A percentile compares a stretch with the other conserved stretches of the same genome.
Conservation (phyloP, 73 alveolate species). For the Uronychia binucleata region DNA sequence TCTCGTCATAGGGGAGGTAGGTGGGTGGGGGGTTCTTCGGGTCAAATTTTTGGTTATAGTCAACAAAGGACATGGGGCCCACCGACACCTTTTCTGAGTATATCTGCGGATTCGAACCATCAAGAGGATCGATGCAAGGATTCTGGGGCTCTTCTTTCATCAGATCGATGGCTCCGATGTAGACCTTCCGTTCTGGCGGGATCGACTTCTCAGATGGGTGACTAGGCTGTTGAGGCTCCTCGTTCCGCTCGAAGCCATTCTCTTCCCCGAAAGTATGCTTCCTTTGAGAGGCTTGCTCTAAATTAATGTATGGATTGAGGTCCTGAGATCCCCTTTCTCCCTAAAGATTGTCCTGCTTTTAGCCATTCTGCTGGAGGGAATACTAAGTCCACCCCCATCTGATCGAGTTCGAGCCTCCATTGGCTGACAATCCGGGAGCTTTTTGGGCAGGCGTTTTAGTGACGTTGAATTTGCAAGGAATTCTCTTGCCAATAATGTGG, state of each 20-base stretch:
- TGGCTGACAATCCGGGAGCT: neutral
- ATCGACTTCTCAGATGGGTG: neutral
- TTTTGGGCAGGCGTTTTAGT: neutral
- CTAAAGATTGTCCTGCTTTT: neutral
- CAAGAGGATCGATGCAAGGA: neutral
- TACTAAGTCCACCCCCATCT: neutral
- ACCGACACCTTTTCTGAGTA: conserved; percentile 13
- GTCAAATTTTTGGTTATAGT: conserved; percentile 18
- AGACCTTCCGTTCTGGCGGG: neutral
- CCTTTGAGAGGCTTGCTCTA: neutral
- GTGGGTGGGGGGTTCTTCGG: conserved; percentile 59
- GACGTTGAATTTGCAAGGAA: neutral
- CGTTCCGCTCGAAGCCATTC: neutral
- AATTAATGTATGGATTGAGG: too few relatives aligned
- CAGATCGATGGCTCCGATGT: neutral
- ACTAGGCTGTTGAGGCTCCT: neutral
- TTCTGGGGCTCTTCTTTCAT: neutral
- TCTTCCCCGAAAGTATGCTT: neutral
- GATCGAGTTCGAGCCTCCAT: neutral
- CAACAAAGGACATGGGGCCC: conserved; percentile 32
- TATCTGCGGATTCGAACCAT: neutral
- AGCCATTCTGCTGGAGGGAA: neutral
- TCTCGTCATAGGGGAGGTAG: conserved; percentile 30
- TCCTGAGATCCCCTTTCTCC: neutral
- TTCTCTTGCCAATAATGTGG: neutral